Conservation (phyloP, 352 stramenopile species). For the Phytophthora rubi region DNA sequence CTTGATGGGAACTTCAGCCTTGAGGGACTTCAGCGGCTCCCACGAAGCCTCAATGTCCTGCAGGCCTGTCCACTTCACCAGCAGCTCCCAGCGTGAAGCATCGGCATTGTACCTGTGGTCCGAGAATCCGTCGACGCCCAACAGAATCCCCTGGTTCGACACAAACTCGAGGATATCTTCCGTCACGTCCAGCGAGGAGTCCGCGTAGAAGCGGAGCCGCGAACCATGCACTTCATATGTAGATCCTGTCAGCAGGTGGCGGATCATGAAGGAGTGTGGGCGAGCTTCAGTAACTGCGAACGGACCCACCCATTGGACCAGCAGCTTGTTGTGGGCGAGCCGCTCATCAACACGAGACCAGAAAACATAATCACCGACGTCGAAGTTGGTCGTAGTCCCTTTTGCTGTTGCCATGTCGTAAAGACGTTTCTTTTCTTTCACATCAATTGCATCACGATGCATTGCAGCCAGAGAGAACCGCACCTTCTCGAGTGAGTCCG, state of each 20-base stretch:
- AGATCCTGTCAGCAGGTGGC: neutral
- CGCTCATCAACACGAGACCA: neutral
- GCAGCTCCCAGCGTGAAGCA: neutral
- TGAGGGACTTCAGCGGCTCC: neutral
- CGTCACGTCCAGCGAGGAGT: neutral
- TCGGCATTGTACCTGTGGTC: neutral
- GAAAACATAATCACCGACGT: neutral
- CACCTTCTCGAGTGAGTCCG: neutral
- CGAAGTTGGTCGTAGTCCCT: neutral
- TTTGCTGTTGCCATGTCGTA: neutral
- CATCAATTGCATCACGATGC: neutral
- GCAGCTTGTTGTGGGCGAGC: constrained; percentile 1
- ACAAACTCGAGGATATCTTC: neutral
- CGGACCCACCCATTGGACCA: neutral
- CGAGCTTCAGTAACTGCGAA: neutral
- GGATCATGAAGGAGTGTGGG: constrained; percentile 1
- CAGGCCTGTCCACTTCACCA: neutral
- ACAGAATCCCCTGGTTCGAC: constrained; percentile 1
- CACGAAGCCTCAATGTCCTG: constrained; percentile 3
- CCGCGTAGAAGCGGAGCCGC: neutral
- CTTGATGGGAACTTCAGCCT: neutral
- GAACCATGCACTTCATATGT: neutral
- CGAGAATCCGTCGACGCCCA: neutral
- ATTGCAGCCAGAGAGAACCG: neutral
- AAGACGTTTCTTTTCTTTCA: neutral